Conservation (phyloP, 306 rosid genomes). For the Geum urbanum region DNA sequence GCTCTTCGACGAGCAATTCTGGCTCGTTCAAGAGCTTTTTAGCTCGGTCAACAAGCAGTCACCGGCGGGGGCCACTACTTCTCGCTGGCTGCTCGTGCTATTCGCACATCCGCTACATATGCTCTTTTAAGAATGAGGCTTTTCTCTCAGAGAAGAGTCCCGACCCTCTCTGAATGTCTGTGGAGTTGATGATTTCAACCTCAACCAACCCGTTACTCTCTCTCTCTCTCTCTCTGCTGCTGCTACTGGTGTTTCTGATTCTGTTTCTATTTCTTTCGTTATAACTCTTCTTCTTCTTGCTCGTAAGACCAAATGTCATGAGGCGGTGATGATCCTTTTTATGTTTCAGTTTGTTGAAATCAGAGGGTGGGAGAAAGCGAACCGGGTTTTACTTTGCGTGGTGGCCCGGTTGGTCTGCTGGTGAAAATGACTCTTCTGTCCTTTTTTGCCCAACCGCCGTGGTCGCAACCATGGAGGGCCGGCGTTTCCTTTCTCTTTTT, state of each 20-base stretch:
- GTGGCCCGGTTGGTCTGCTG: slow-evolving; percentile 26
- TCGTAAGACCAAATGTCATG: not conserved
- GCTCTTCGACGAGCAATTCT: too few species aligned
- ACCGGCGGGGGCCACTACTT: too few species aligned
- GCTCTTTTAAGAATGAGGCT: slow-evolving; percentile 38
- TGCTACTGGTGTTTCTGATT: not conserved
- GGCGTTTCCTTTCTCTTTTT: slow-evolving; percentile 6
- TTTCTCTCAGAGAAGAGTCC: slow-evolving; percentile 25
- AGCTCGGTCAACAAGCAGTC: too few species aligned
- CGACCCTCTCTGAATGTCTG: slow-evolving; percentile 25
- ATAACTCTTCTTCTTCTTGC: slow-evolving; percentile 17
- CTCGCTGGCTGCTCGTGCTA: too few species aligned
- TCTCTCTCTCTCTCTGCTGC: not conserved
- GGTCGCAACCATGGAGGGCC: slow-evolving; percentile 36
- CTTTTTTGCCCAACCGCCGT: not conserved
- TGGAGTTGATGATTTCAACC: slow-evolving; percentile 36
- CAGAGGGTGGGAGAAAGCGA: slow-evolving; percentile 20
- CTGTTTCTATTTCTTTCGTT: not conserved
- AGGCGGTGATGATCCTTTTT: slow-evolving; percentile 39
- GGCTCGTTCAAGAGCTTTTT: too few species aligned
- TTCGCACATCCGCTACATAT: too few species aligned
- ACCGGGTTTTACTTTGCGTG: slow-evolving; percentile 33
- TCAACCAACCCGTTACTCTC: not conserved
- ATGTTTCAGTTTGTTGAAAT: not conserved
- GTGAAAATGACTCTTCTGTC: slow-evolving; percentile 7